Conservation (phyloP, 257 asterid species). For the Echium plantagineum region DNA sequence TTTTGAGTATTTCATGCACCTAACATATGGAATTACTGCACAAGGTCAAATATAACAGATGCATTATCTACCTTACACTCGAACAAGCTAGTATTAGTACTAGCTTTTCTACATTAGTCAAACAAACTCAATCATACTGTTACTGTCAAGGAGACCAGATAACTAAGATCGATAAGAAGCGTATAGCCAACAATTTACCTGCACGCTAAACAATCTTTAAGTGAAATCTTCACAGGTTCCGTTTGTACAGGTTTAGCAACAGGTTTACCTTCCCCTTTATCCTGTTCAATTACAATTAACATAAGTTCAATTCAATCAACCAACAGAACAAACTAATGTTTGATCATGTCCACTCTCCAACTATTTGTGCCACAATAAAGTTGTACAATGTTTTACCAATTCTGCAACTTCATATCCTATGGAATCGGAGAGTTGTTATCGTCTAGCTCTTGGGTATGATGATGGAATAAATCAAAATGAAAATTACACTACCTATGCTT, state of each 20-base stretch:
- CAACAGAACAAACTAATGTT: not conserved
- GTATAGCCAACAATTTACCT: slow-evolving; percentile 42
- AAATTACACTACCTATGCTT: too few species aligned
- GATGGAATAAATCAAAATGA: too few species aligned
- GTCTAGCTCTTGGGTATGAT: too few species aligned
- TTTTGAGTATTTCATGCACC: not conserved
- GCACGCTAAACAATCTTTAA: slow-evolving; percentile 96
- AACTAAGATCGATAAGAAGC: too few species aligned
- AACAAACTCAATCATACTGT: too few species aligned
- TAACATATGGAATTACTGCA: not conserved
- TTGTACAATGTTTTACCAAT: not conserved
- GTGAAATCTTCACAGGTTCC: slow-evolving; percentile 88
- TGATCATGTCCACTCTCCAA: not conserved
- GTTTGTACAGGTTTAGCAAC: slow-evolving; percentile 42
- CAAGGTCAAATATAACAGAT: too few species aligned
- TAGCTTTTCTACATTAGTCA: not conserved
- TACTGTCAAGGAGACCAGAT: too few species aligned
- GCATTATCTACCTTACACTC: not conserved
- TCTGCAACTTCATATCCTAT: too few species aligned
- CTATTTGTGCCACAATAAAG: not conserved
- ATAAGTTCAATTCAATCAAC: not conserved
- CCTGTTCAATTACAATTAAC: slow-evolving; percentile 26
- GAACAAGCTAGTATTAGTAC: not conserved
- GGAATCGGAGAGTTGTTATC: too few species aligned
- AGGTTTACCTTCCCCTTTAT: slow-evolving; percentile 27